These are phyloP conservation scores for Tolypocladium guangdongense DNA, from an alignment of 2,329 filamentous ascomycete species.

Conservation along the genomic window DNA sequence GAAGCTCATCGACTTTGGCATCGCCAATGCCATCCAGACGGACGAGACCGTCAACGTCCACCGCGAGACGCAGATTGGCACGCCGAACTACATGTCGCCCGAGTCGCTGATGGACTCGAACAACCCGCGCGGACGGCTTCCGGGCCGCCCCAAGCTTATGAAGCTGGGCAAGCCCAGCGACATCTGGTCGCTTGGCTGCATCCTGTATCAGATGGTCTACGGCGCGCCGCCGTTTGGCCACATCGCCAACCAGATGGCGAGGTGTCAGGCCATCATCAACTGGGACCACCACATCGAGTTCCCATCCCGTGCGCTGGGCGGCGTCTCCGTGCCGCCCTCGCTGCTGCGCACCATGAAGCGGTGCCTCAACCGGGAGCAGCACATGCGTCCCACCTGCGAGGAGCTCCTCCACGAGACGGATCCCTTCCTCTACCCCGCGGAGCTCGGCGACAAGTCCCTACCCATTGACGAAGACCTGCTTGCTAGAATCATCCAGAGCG, in stretches of 20 bases:
- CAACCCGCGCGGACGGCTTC: constrained; percentile 37
- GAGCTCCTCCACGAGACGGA: constrained; percentile 49
- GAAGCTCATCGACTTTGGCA: constrained; percentile 97
- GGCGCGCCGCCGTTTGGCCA: constrained; percentile 93
- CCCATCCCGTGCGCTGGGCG: constrained; percentile 58
- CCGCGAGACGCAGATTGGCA: constrained; percentile 88
- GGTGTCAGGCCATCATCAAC: constrained; percentile 80
- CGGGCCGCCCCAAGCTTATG: constrained; percentile 61
- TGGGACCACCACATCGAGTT: constrained; percentile 64
- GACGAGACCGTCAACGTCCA: constrained; percentile 97
- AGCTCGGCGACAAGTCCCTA: constrained; percentile 41
- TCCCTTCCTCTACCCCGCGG: constrained; percentile 52
- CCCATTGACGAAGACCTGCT: constrained; percentile 54
- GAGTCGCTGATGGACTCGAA: constrained; percentile 88
- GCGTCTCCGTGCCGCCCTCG: constrained; percentile 44
- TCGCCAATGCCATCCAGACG: constrained; percentile 90
- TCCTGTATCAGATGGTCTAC: constrained; percentile 96
- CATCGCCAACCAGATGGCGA: constrained; percentile 75
- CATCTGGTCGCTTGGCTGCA: constrained; percentile 92
- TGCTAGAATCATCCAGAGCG: constrained; percentile 50
- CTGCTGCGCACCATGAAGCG: constrained; percentile 51
- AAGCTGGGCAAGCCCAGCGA: constrained; percentile 94
- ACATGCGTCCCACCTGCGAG: constrained; percentile 51
- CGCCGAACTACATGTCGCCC: constrained; percentile 97
- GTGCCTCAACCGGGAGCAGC: constrained; percentile 52